Evolutionary conservation across 768 basidiomycete species (phyloP).

Genomic region (Russula compacta): DNA sequence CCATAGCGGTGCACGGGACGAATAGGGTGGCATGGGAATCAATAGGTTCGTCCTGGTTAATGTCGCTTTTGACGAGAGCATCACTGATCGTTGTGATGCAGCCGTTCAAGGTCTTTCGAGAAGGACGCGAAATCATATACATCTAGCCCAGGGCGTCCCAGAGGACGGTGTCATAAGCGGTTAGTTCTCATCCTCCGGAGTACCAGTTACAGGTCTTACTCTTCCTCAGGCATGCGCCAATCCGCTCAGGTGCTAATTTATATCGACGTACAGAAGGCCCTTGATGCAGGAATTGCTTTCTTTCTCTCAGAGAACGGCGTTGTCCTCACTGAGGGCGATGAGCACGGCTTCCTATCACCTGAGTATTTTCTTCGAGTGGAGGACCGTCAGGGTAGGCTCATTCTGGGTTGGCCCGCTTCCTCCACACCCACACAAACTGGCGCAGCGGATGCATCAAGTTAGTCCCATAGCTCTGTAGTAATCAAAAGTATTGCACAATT

Average conservation of each 20-base stretch:
- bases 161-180: constrained; percentile 68
- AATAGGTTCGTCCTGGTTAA: constrained; percentile 43
- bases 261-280: constrained; percentile 62
- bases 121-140: constrained; percentile 89
- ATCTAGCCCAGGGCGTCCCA: constrained; percentile 73
- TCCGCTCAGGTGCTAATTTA: constrained; percentile 76
- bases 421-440: background rate
- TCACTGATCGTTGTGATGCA: constrained; percentile 25
- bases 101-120: constrained; percentile 65
- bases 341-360: constrained; percentile 47
- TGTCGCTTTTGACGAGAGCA: background rate
- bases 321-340: constrained; percentile 73
- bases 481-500: background rate
- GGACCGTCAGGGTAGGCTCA: constrained; percentile 29
- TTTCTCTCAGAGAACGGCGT: constrained; percentile 83
- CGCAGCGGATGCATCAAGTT: background rate
- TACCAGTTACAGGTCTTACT: background rate
- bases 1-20: constrained; percentile 81
- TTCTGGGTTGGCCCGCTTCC: constrained; percentile 23
- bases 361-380: constrained; percentile 67
- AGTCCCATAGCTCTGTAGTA: background rate
- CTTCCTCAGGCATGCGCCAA: constrained; percentile 62
- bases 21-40: constrained; percentile 54
- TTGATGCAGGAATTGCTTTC: constrained; percentile 62
- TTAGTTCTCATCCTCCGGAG: constrained; percentile 28